Evolutionary conservation across 1,284 basidiomycete genomes (phyloP), one percentile per base, ranked within the genome.

Genomic region (Heliocybe sulcata): DNA sequence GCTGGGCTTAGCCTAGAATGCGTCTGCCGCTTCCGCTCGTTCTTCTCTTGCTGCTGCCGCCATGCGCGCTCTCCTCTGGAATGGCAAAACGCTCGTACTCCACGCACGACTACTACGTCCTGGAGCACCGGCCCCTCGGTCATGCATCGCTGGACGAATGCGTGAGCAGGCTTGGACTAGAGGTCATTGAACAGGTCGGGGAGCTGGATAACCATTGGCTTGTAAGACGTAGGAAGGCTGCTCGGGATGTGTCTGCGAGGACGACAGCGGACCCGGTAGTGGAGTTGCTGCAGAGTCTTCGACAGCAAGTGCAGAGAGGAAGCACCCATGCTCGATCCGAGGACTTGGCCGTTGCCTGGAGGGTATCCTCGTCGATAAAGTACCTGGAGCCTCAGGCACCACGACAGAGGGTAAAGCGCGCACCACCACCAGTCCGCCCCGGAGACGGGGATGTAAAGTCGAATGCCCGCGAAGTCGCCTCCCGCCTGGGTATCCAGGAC

Each of bases 41-140:
- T 49, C 47, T 49, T 22, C n/a, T 49, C 4, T 29, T 49, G 20
- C 47, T 49, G 20, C 23, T 29, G 20, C 47, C 47, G 11, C 47
- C 22, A 29, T 25, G 23, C 27, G 22, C 22, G 20, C 47, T 49
- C 12, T 14, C 47, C 20, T 61, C 72, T 16, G 59, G 60, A 19
- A 79, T 77, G 38, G 63, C 70, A 58, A 80, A 73, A 63, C 77
- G 77, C 50, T 70, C 73, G 45, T 95, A 98, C 69, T 71, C 79
- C 61, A 86, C 89, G 8, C 90, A 98, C 70, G 79, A 89, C 62
- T 99, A 99, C 74, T 96, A 95, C 73, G 88, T 93, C 57, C 69
- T 96, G 25, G 87, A 94, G 67, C 82, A 92, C 66, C 71, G 80
- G 61, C 81, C 88, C 52, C 64, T 65, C 6, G 67, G 71, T 51